These are phyloP conservation scores for Zelonia costaricensis DNA, from an alignment of 208 protist genomes.

Conservation along the genomic window DNA sequence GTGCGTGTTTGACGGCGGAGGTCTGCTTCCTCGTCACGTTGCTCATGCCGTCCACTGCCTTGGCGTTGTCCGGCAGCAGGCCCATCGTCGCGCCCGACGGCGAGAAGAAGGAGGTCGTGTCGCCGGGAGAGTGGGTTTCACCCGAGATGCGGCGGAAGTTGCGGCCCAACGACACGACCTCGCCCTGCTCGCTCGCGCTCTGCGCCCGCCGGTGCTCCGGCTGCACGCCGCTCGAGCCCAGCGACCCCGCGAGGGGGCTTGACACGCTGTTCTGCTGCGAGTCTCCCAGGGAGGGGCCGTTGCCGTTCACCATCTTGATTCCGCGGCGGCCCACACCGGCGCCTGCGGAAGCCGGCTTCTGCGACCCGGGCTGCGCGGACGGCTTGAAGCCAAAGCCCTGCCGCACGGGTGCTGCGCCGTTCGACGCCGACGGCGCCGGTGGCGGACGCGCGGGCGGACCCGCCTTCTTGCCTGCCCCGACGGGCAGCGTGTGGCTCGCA, in stretches of 20 bases:
- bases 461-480: conserved; percentile 7
- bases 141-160: neutral
- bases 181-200: neutral
- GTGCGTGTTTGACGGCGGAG: conserved; percentile 33
- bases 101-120: neutral
- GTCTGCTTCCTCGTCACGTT: conserved; percentile 31
- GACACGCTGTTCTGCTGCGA: no score
- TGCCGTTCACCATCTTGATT: no score
- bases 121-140: neutral
- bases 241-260: no score
- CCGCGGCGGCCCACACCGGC: no score
- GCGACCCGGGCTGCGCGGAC: neutral
- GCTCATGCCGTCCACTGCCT: conserved; percentile 34
- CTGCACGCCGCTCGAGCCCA: neutral
- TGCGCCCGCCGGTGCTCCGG: neutral
- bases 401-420: conserved; percentile 9
- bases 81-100: neutral
- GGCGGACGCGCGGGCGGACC: neutral
- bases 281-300: no score
- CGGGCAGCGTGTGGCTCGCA: conserved; percentile 3
- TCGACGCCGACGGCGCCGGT: neutral
- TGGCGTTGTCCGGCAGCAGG: conserved; percentile 15
- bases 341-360: no score
- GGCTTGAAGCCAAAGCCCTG: conserved; percentile 37
- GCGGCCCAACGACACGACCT: conserved; percentile 16